Evolutionary conservation across 768 basidiomycete genomes (phyloP), one percentile per base, ranked within the genome.

Genomic region (Boletus vermiculosoides): DNA sequence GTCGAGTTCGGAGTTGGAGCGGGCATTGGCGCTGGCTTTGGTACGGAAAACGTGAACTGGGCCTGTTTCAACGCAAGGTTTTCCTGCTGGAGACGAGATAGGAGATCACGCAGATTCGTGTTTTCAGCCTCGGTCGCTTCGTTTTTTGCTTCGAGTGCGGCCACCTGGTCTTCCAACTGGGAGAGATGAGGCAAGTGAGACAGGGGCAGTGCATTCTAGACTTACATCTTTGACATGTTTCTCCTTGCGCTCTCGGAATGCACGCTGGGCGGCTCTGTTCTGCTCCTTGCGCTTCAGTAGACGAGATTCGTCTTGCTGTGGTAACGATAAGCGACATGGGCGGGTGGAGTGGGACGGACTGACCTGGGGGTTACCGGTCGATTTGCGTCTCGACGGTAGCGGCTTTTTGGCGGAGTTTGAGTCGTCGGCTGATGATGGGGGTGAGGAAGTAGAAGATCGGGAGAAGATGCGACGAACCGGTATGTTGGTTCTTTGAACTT

Each of bases 221-320:
- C 92, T 77, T 67, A 97, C 94, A 70, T 97, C 94, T 70, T 92
- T 94, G 62, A 98, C 92, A 71, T 97, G 94, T 66, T 92, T 93
- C 76, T 99, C 96, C 74, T 98, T 95, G 59, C 96, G 83, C 73
- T 98, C 97, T 54, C 96, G 80, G 78, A 99, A 99, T 1, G 96
- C 96, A 52, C 96, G 86, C 73, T 99, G 97, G 8, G 96, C 96
- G 4, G 94, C 94, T 54, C 96, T 81, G 65, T 99, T 99, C 75
- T 98, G 96, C 65, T 98, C 92, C 76, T 98, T 98, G 60, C 96
- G 86, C 69, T 96, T 95, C 61, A 90, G 59, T 5, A 93, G 73
- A 23, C 90, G 83, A 5, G 79, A 73, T 65, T 92, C 91, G 62
- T 94, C 92, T 74, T 90, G 60, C 48, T 56, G 46, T 36, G 45